Evolutionary conservation across 495 filamentous ascomycete species (phyloP).

Genomic region (Aspergillus ellipticus): DNA sequence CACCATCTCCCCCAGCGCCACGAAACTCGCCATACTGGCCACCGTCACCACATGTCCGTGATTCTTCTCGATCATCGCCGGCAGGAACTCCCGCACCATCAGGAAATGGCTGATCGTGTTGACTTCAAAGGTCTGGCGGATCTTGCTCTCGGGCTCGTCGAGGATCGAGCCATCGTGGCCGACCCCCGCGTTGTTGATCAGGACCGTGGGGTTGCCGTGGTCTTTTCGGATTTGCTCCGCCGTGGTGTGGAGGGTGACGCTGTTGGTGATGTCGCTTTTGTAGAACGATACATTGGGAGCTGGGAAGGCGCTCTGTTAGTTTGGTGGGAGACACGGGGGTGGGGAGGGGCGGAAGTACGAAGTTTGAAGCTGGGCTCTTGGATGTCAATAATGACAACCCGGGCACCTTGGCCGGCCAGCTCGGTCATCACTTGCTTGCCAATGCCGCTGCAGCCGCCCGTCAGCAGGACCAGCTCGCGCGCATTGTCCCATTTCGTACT

Average conservation of each 20-base stretch:
- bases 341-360: too few species aligned
- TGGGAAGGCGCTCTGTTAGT: slow-evolving; percentile 3
- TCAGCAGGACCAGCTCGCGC: slow-evolving; percentile 55
- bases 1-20: slow-evolving; percentile 44
- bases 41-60: slow-evolving; percentile 59
- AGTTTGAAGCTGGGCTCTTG: slow-evolving; percentile 31
- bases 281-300: slow-evolving; percentile 43
- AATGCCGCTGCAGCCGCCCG: slow-evolving; percentile 56
- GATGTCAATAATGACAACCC: slow-evolving; percentile 51
- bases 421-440: slow-evolving; percentile 47
- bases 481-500: slow-evolving; percentile 38
- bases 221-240: slow-evolving; percentile 44
- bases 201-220: slow-evolving; percentile 49
- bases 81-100: slow-evolving; percentile 57
- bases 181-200: slow-evolving; percentile 62
- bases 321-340: background rate
- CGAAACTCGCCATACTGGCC: slow-evolving; percentile 54
- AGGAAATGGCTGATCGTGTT: slow-evolving; percentile 60
- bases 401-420: slow-evolving; percentile 44
- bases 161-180: slow-evolving; percentile 45
- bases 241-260: slow-evolving; percentile 37
- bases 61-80: slow-evolving; percentile 54
- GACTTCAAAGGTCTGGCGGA: slow-evolving; percentile 53
- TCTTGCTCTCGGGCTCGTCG: slow-evolving; percentile 38
- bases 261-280: slow-evolving; percentile 52